Conservation (phyloP, 805 yeast species). For the Tetrapisispora taiwanensis region DNA sequence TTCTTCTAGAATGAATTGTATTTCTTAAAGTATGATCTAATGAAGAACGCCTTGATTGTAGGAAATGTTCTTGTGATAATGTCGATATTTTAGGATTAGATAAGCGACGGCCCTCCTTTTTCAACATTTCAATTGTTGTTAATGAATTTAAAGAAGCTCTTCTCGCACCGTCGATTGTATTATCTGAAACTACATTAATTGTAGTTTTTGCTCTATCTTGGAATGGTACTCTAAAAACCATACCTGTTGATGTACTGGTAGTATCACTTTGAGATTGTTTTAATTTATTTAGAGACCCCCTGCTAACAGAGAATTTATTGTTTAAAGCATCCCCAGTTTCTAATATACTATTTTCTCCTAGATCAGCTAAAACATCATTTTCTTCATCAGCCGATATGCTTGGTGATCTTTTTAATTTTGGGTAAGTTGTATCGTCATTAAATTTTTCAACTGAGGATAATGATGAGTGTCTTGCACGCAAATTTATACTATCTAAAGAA, state of each 20-base stretch:
- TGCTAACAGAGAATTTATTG: neutral
- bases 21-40: neutral
- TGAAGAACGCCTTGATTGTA: neutral
- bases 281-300: neutral
- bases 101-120: slow-evolving; percentile 13
- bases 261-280: neutral
- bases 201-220: slow-evolving; percentile 33
- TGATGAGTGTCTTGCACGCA: slow-evolving; percentile 4
- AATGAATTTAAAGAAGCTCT: slow-evolving; percentile 12
- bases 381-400: neutral
- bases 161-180: neutral
- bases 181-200: neutral
- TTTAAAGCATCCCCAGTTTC: neutral
- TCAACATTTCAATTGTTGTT: slow-evolving; percentile 1
- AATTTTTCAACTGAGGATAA: neutral
- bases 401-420: neutral
- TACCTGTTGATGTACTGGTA: slow-evolving; percentile 28
- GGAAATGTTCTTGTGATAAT: neutral
- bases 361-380: neutral
- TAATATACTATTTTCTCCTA: neutral
- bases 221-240: slow-evolving; percentile 57
- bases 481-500: slow-evolving; percentile 10
- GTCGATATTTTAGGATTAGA: slow-evolving; percentile 16
- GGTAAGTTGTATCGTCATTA: neutral
- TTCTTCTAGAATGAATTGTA: slow-evolving; percentile 3